Evolutionary conservation across 2,329 filamentous ascomycete species (phyloP).

Genomic region (Scedosporium dehoogii): DNA sequence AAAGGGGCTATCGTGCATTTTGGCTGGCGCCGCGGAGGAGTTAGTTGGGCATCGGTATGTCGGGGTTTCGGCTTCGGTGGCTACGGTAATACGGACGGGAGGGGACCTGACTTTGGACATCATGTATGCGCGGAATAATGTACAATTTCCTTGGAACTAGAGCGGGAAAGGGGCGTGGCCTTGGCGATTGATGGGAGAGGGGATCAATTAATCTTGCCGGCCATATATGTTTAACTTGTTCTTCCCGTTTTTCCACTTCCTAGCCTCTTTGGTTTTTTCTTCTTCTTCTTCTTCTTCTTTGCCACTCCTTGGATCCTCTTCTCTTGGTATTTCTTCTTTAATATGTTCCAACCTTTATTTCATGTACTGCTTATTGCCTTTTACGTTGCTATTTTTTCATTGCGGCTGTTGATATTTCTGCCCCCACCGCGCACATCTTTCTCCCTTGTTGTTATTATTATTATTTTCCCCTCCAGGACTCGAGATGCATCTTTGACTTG

Average conservation of each 20-base stretch:
- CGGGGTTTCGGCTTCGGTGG: neutral
- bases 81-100: neutral
- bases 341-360: neutral
- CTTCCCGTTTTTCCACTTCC: conserved; percentile 11
- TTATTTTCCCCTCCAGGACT: too few species aligned
- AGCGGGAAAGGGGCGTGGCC: neutral
- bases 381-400: conserved; percentile 1
- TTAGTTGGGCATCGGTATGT: neutral
- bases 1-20: neutral
- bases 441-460: neutral
- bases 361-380: neutral
- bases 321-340: conserved; percentile 6
- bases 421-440: neutral
- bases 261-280: conserved; percentile 10
- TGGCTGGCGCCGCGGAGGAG: neutral
- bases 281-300: neutral
- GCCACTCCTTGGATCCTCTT: conserved; percentile 2
- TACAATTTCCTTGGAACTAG: neutral
- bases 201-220: neutral
- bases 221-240: conserved; percentile 11
- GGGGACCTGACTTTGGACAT: neutral
- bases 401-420: neutral
- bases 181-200: neutral
- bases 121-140: neutral
- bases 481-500: too few species aligned